Conservation (phyloP, 1,284 basidiomycete species). For the Xerocomus amazonicus region DNA sequence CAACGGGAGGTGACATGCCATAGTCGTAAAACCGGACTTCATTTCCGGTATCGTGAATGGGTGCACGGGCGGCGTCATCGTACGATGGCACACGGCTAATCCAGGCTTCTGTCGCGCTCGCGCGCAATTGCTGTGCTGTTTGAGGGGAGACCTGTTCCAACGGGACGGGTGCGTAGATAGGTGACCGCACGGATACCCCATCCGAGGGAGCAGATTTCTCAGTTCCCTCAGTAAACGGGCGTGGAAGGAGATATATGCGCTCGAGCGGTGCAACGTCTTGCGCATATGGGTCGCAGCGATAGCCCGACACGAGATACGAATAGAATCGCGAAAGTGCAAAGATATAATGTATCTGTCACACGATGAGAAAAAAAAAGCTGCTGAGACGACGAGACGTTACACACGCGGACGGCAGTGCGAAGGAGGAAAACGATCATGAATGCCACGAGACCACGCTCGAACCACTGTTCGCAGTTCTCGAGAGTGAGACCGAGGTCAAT, state of each 20-base stretch:
- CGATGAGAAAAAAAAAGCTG: slow-evolving; percentile 1
- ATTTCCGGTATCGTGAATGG: slow-evolving; percentile 1
- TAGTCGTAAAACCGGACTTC: not conserved
- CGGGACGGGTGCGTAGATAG: slow-evolving; percentile 66
- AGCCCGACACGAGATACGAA: slow-evolving; percentile 43
- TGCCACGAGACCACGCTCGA: slow-evolving; percentile 60
- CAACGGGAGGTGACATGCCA: slow-evolving; percentile 6
- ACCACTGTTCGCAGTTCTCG: slow-evolving; percentile 76
- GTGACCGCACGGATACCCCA: slow-evolving; percentile 24
- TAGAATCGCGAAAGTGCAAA: slow-evolving; percentile 66
- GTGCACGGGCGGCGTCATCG: not conserved
- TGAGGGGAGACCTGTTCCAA: slow-evolving; percentile 49
- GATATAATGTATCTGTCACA: slow-evolving; percentile 62
- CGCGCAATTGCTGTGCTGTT: slow-evolving; percentile 43
- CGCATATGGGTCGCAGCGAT: slow-evolving; percentile 18
- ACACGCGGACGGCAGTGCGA: slow-evolving; percentile 63
- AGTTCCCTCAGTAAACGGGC: not conserved
- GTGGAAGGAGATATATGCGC: slow-evolving; percentile 56
- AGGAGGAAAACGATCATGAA: slow-evolving; percentile 56
- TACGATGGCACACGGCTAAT: slow-evolving; percentile 32
- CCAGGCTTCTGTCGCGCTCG: slow-evolving; percentile 66
- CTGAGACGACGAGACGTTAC: not conserved
- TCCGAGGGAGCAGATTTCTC: slow-evolving; percentile 12
- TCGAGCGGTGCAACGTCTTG: slow-evolving; percentile 34
- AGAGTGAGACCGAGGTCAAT: slow-evolving; percentile 66